These are phyloP conservation scores for Aspergillus calidoustus DNA, from an alignment of 2,329 filamentous ascomycete genomes.

Conservation along the genomic window DNA sequence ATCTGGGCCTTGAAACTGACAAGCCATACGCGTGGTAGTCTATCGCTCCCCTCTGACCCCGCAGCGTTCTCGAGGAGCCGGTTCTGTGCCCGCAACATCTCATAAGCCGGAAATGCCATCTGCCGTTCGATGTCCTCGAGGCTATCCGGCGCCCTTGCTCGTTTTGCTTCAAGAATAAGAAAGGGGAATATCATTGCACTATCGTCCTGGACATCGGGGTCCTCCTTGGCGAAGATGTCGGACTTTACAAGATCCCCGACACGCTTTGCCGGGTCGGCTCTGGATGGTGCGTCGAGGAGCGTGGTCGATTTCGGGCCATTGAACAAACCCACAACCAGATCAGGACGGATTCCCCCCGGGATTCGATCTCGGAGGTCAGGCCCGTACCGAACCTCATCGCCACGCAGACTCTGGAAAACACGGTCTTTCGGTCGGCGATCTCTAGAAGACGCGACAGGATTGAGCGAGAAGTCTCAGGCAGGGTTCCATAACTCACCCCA, in stretches of 20 bases:
- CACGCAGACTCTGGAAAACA: background rate
- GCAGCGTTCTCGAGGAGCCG: background rate
- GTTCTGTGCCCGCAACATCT: slow-evolving; percentile 2
- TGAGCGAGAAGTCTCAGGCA: too few species aligned
- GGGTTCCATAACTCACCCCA: background rate
- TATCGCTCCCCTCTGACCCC: background rate
- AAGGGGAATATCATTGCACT: slow-evolving; percentile 5
- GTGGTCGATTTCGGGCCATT: background rate
- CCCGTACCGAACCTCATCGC: background rate
- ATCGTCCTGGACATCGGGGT: background rate
- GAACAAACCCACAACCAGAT: slow-evolving; percentile 2
- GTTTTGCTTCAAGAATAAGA: slow-evolving; percentile 4
- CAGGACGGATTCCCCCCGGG: background rate
- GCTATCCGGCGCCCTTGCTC: slow-evolving; percentile 1
- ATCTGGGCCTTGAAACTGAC: slow-evolving; percentile 4
- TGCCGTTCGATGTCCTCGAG: background rate
- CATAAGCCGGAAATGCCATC: slow-evolving; percentile 2
- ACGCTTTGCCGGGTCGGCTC: background rate
- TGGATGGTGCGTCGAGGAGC: background rate
- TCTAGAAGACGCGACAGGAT: background rate
- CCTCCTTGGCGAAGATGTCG: background rate
- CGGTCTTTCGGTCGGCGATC: background rate
- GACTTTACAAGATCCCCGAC: background rate
- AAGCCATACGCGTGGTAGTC: slow-evolving; percentile 5
- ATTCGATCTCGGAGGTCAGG: background rate